Conservation (phyloP, 257 asterid genomes). For the Craterostigma plantagineum region DNA sequence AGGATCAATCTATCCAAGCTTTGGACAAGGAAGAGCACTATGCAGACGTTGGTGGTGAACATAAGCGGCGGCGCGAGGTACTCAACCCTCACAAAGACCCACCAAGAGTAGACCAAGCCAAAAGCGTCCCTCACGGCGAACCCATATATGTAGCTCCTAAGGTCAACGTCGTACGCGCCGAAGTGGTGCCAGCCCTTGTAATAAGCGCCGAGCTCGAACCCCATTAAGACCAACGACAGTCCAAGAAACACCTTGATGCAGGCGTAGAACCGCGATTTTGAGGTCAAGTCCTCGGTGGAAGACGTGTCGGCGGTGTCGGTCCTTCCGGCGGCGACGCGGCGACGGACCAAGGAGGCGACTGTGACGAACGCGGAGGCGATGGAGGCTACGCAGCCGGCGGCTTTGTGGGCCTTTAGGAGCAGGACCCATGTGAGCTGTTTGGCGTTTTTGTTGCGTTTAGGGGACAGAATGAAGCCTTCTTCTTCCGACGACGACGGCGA, state of each 20-base stretch:
- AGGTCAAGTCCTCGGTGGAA: conserved; percentile 11
- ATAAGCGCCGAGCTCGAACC: conserved; percentile 38
- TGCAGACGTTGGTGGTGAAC: conserved; percentile 33
- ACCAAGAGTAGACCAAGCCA: conserved; percentile 27
- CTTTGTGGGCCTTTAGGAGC: conserved; percentile 46
- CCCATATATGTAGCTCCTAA: conserved; percentile 22
- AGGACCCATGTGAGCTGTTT: conserved; percentile 55
- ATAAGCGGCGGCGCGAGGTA: conserved; percentile 40
- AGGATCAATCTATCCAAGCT: conserved; percentile 37
- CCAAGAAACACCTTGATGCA: conserved; percentile 35
- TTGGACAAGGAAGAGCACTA: conserved; percentile 31
- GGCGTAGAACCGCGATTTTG: conserved; percentile 16
- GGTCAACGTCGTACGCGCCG: background rate
- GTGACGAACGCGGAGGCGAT: conserved; percentile 31
- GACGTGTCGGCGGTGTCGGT: conserved; percentile 32
- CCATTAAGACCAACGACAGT: conserved; percentile 24
- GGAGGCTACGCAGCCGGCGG: conserved; percentile 43
- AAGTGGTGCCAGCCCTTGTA: conserved; percentile 35
- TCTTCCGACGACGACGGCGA: conserved; percentile 16
- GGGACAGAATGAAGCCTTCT: conserved; percentile 23
- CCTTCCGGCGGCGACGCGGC: conserved; percentile 34
- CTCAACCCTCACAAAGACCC: conserved; percentile 44
- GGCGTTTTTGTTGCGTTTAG: conserved; percentile 42
- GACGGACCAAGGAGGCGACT: conserved; percentile 28
- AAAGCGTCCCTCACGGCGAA: conserved; percentile 26